A percentile compares a stretch with the other conserved stretches of the same genome.
phyloP scores from a whole-genome alignment of 2,329 filamentous ascomycete genomes.

The Macroventuria anomochaeta region DNA sequence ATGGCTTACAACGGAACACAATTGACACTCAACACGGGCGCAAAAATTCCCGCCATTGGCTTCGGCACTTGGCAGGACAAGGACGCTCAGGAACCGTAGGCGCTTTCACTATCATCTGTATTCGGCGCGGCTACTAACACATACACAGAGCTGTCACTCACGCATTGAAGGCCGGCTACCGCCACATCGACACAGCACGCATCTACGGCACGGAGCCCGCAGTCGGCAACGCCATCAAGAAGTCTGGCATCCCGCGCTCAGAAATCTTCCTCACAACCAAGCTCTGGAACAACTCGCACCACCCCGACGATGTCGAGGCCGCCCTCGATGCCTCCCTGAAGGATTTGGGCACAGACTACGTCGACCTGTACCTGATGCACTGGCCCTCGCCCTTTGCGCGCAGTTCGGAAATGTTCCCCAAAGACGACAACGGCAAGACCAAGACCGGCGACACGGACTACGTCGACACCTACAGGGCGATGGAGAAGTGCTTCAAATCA shows the following conservation, averaged over 20 bases:
- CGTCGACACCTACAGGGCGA: slow-evolving; percentile 47
- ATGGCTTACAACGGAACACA: slow-evolving; percentile 47
- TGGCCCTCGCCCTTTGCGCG: slow-evolving; percentile 82
- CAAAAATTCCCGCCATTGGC: slow-evolving; percentile 76
- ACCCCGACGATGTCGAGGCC: slow-evolving; percentile 67
- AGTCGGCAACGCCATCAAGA: slow-evolving; percentile 39
- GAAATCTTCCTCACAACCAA: slow-evolving; percentile 67
- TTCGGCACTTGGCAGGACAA: slow-evolving; percentile 54
- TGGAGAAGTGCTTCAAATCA: slow-evolving; percentile 48
- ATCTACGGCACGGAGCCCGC: slow-evolving; percentile 37
- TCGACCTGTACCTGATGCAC: slow-evolving; percentile 81
- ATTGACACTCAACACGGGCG: slow-evolving; percentile 69
- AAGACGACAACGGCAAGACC: slow-evolving; percentile 50
- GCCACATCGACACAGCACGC: slow-evolving; percentile 40
- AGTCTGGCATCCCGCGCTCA: slow-evolving; percentile 49
- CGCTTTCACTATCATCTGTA: background rate
- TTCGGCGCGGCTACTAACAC: background rate
- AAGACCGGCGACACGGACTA: slow-evolving; percentile 35
- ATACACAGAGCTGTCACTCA: slow-evolving; percentile 47
- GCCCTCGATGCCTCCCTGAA: slow-evolving; percentile 76
- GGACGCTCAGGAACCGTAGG: slow-evolving; percentile 38
- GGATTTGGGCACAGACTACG: slow-evolving; percentile 83
- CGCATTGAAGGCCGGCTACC: slow-evolving; percentile 37
- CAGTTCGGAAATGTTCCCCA: slow-evolving; percentile 67
- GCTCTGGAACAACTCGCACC: slow-evolving; percentile 90